A percentile compares a stretch with the other conserved stretches of the same genome.
Conservation (phyloP, 805 yeast species). For the Tetrapisispora nanseiensis region DNA sequence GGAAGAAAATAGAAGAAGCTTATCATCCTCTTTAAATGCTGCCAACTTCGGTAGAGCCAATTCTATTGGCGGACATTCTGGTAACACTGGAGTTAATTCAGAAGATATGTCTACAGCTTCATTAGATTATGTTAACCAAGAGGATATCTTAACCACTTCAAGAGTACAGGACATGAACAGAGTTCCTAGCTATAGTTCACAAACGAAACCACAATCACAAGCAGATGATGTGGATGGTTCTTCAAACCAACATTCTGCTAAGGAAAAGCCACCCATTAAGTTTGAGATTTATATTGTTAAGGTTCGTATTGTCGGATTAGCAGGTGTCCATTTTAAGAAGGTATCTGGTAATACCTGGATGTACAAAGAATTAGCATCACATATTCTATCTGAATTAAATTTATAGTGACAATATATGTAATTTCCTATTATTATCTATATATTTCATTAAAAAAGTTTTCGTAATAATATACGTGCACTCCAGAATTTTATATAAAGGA, state of each 20-base stretch:
- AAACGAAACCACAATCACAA: not conserved
- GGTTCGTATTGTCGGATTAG: conserved; percentile 80
- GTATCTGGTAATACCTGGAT: conserved; percentile 91
- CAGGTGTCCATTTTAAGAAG: conserved; percentile 92
- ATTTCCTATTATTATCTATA: not conserved
- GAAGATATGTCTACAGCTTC: conserved; percentile 29
- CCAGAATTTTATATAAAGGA: too few species aligned
- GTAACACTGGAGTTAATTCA: conserved; percentile 8
- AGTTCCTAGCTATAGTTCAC: conserved; percentile 32
- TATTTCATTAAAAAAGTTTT: not conserved
- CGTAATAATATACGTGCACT: too few species aligned
- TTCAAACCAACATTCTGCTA: conserved; percentile 2
- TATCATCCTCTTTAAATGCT: conserved; percentile 4
- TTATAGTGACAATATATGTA: conserved; percentile 31
- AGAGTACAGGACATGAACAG: conserved; percentile 52
- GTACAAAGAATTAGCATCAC: conserved; percentile 83
- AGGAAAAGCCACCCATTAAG: conserved; percentile 54
- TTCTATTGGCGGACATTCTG: conserved; percentile 7
- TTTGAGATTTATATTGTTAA: conserved; percentile 89
- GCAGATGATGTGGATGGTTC: not conserved
- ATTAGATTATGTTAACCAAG: conserved; percentile 23
- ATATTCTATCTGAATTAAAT: conserved; percentile 63
- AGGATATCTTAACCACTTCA: conserved; percentile 36
- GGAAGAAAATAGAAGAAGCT: conserved; percentile 4
- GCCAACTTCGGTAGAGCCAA: conserved; percentile 7